Conservation (phyloP, 1,284 basidiomycete genomes). For the Sporisorium reilianum region DNA sequence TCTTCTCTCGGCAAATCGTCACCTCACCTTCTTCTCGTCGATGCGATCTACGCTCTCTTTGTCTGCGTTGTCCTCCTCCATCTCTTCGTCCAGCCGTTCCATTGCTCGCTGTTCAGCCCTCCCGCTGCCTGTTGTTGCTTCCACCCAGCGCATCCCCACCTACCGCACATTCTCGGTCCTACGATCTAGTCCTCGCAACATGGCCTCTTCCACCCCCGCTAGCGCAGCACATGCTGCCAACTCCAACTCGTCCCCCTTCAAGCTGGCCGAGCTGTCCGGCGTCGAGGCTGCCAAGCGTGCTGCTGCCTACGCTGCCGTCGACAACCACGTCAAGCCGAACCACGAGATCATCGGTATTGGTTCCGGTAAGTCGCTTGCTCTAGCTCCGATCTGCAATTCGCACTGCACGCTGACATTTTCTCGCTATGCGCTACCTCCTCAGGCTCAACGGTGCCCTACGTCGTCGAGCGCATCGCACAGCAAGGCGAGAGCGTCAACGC, state of each 20-base stretch:
- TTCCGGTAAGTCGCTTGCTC: constrained; percentile 40
- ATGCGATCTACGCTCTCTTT: constrained; percentile 17
- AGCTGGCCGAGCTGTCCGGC: constrained; percentile 26
- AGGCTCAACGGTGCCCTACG: constrained; percentile 96
- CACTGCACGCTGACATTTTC: background rate
- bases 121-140: background rate
- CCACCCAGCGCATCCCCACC: background rate
- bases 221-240: constrained; percentile 33
- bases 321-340: constrained; percentile 84
- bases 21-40: constrained; percentile 10
- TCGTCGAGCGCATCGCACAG: constrained; percentile 91
- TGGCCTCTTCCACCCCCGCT: constrained; percentile 23
- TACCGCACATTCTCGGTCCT: constrained; percentile 7
- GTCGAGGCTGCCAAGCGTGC: constrained; percentile 80
- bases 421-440: background rate
- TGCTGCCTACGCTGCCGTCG: constrained; percentile 94
- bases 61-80: constrained; percentile 1
- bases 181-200: constrained; percentile 18
- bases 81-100: background rate
- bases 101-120: background rate
- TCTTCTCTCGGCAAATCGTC: background rate
- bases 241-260: constrained; percentile 32
- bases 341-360: constrained; percentile 78
- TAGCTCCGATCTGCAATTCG: background rate
- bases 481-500: constrained; percentile 84